phyloP scores from a whole-genome alignment of 495 filamentous ascomycete species.

The Extremus antarcticus region DNA sequence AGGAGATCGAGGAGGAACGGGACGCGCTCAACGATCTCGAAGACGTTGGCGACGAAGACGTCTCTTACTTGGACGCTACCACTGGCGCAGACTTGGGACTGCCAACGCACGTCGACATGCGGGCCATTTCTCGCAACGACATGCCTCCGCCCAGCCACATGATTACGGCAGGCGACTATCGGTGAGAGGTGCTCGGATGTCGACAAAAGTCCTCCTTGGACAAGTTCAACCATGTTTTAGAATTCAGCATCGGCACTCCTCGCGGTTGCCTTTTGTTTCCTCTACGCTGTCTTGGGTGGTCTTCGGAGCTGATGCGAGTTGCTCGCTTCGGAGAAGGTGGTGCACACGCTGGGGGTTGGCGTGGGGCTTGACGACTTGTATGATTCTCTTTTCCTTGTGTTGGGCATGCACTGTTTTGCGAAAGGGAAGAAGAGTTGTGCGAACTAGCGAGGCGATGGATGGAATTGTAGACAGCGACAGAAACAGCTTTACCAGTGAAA shows the following conservation, averaged over 20 bases:
- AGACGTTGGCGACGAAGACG: constrained; percentile 38
- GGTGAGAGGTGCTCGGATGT: background rate
- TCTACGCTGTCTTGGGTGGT: background rate
- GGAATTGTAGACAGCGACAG: background rate
- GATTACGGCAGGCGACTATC: constrained; percentile 9
- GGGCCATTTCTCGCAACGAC: background rate
- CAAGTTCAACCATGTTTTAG: background rate
- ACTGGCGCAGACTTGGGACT: constrained; percentile 2
- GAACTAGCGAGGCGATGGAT: background rate
- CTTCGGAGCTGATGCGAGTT: background rate
- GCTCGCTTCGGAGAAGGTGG: background rate
- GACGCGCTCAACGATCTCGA: constrained; percentile 66
- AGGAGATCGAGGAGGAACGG: constrained; percentile 58
- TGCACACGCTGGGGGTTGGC: no score
- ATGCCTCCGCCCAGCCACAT: constrained; percentile 7
- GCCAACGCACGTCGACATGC: constrained; percentile 17
- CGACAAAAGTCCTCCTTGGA: background rate
- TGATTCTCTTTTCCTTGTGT: background rate
- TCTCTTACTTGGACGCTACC: background rate
- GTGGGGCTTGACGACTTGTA: background rate
- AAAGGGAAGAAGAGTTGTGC: background rate
- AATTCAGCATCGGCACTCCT: background rate
- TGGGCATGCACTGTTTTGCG: no score
- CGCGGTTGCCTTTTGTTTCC: background rate
- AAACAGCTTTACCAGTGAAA: background rate